Percentiles rank a stretch among this genome's conserved stretches.
Conservation (phyloP, 192 early-diverging fungal genomes). For the Coemansia sp. region DNA sequence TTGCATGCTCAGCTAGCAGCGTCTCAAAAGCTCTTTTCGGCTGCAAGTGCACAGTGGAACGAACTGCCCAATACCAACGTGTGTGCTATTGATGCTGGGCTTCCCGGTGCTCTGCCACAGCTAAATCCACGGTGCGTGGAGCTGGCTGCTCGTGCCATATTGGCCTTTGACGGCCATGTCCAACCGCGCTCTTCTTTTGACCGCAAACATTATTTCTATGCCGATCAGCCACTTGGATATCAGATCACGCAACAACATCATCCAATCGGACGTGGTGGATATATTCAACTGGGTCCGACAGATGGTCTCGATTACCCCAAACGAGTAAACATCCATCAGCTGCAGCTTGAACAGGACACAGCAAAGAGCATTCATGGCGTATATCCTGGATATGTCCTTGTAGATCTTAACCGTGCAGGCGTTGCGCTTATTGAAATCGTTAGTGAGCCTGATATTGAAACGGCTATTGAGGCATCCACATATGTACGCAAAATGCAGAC, state of each 20-base stretch:
- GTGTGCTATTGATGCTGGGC: constrained; percentile 73
- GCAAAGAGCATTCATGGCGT: constrained; percentile 76
- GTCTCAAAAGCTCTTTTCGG: constrained; percentile 81
- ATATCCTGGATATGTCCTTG: constrained; percentile 57
- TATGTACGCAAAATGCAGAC: constrained; percentile 77
- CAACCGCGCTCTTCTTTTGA: constrained; percentile 75
- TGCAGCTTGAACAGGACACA: constrained; percentile 93
- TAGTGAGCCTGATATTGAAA: constrained; percentile 80
- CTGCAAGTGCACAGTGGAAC: constrained; percentile 43
- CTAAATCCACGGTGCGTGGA: constrained; percentile 73
- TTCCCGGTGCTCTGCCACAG: constrained; percentile 80
- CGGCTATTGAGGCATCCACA: constrained; percentile 69
- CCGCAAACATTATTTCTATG: constrained; percentile 95
- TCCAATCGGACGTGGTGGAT: constrained; percentile 77
- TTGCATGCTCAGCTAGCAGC: constrained; percentile 82
- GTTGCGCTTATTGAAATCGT: constrained; percentile 90
- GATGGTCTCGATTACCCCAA: constrained; percentile 61
- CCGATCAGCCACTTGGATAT: constrained; percentile 88
- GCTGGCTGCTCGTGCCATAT: constrained; percentile 69
- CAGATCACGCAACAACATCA: constrained; percentile 90
- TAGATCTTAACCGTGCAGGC: constrained; percentile 87
- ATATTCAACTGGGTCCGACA: constrained; percentile 54
- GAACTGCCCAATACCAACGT: constrained; percentile 74
- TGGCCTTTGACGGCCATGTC: constrained; percentile 68
- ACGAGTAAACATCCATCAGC: constrained; percentile 70